Conservation (phyloP, 768 basidiomycete species). For the Amanita jacksonii region DNA sequence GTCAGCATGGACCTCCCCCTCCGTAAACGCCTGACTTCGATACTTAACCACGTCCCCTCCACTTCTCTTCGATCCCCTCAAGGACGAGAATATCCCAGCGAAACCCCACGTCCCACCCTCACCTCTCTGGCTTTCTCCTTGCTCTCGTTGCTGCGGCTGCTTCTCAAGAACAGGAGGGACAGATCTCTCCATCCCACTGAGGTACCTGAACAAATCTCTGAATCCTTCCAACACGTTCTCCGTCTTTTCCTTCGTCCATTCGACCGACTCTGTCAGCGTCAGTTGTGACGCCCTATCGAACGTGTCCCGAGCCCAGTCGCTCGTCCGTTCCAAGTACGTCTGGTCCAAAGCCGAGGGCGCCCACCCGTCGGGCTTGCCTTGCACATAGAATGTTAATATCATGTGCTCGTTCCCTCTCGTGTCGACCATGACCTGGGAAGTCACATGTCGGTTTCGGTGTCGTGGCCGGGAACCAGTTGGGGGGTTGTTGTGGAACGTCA, state of each 20-base stretch:
- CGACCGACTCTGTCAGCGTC: conserved; percentile 45
- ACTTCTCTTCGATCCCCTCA: conserved; percentile 32
- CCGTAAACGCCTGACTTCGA: conserved; percentile 42
- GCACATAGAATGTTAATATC: conserved; percentile 75
- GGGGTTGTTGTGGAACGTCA: conserved; percentile 75
- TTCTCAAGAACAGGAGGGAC: conserved; percentile 18
- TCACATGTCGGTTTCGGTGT: conserved; percentile 75
- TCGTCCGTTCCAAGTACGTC: conserved; percentile 34
- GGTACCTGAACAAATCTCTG: conserved; percentile 56
- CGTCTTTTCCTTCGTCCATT: conserved; percentile 34
- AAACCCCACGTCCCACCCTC: conserved; percentile 41
- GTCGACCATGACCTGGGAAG: conserved; percentile 69
- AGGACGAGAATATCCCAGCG: conserved; percentile 59
- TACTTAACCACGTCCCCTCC: conserved; percentile 21
- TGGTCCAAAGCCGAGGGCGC: conserved; percentile 23
- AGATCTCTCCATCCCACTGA: conserved; percentile 51
- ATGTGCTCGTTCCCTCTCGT: conserved; percentile 71
- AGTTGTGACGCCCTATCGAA: conserved; percentile 34
- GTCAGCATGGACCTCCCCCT: conserved; percentile 78
- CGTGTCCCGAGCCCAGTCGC: conserved; percentile 34
- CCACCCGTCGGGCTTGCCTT: conserved; percentile 43
- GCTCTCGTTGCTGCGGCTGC: conserved; percentile 14
- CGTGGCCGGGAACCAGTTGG: conserved; percentile 68
- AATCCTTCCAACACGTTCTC: conserved; percentile 36
- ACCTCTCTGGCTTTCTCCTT: conserved; percentile 16